A percentile compares a stretch with the other conserved stretches of the same genome.
These are phyloP conservation scores for Nepenthes mirabilis DNA, from an alignment of 148 eudicot species.

Conservation along the genomic window DNA sequence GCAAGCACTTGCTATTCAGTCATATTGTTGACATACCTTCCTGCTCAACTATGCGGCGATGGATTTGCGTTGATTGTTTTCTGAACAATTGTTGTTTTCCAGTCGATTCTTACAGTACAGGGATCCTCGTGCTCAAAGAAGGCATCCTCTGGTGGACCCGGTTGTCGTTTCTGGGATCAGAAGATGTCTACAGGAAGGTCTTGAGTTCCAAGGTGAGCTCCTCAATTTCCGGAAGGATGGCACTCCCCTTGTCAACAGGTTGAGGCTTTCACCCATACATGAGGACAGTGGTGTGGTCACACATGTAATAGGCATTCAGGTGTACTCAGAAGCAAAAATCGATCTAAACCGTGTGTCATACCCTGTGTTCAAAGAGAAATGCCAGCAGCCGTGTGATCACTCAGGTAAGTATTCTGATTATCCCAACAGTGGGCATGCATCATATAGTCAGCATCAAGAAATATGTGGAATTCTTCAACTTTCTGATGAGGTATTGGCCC, in stretches of 20 bases:
- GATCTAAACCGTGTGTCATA: conserved; percentile 59
- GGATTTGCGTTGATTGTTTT: background rate
- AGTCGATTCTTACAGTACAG: conserved; percentile 82
- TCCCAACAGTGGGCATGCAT: conserved; percentile 13
- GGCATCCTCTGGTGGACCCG: conserved; percentile 87
- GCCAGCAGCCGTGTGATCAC: conserved; percentile 20
- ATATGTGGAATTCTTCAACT: conserved; percentile 67
- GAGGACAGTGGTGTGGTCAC: conserved; percentile 63
- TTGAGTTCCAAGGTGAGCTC: conserved; percentile 79
- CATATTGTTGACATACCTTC: background rate
- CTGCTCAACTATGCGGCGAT: background rate
- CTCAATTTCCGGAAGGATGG: conserved; percentile 90
- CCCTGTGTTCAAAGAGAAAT: conserved; percentile 63
- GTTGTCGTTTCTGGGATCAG: conserved; percentile 70
- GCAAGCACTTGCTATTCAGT: no score
- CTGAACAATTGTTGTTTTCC: conserved; percentile 12
- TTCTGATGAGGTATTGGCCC: conserved; percentile 77
- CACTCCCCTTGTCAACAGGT: conserved; percentile 59
- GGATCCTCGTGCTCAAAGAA: conserved; percentile 69
- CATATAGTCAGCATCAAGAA: conserved; percentile 13
- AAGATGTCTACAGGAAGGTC: conserved; percentile 67
- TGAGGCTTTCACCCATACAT: conserved; percentile 62
- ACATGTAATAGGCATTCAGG: conserved; percentile 73
- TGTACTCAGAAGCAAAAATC: conserved; percentile 58
- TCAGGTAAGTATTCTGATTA: conserved; percentile 12